Evolutionary conservation across 1,284 basidiomycete genomes (phyloP).

Genomic region (Polyporus tsugae): DNA sequence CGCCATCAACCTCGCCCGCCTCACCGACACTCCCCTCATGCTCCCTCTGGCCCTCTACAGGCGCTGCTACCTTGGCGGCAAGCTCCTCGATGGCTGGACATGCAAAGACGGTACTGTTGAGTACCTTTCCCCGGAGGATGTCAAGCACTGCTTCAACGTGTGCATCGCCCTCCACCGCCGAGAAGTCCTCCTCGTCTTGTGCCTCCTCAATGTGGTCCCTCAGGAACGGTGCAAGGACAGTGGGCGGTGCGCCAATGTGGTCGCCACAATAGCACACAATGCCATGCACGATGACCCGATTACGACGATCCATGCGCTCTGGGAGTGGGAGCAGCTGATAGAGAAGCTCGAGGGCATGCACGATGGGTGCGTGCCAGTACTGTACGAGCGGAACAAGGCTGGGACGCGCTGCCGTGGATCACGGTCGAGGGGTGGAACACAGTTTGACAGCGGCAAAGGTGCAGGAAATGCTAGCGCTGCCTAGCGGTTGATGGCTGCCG

Average conservation of each 20-base stretch:
- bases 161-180: neutral
- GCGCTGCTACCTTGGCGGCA: constrained; percentile 4
- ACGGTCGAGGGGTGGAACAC: neutral
- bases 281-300: neutral
- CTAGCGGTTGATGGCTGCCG: neutral
- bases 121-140: constrained; percentile 8
- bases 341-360: neutral
- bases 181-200: neutral
- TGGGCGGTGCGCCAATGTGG: neutral
- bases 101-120: constrained; percentile 16
- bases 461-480: neutral
- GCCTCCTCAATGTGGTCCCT: neutral
- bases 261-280: neutral
- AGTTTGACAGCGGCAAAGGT: neutral
- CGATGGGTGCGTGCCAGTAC: neutral
- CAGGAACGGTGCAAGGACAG: neutral
- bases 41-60: constrained; percentile 17
- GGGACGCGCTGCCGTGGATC: neutral
- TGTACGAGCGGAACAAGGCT: neutral
- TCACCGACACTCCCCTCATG: constrained; percentile 12
- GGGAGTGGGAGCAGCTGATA: neutral
- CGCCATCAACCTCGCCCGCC: constrained; percentile 18
- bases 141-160: neutral
- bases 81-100: constrained; percentile 17
- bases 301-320: neutral